Evolutionary conservation across 495 filamentous ascomycete species (phyloP), one percentile per base, ranked within the genome.

Genomic region (Podospora sp.): DNA sequence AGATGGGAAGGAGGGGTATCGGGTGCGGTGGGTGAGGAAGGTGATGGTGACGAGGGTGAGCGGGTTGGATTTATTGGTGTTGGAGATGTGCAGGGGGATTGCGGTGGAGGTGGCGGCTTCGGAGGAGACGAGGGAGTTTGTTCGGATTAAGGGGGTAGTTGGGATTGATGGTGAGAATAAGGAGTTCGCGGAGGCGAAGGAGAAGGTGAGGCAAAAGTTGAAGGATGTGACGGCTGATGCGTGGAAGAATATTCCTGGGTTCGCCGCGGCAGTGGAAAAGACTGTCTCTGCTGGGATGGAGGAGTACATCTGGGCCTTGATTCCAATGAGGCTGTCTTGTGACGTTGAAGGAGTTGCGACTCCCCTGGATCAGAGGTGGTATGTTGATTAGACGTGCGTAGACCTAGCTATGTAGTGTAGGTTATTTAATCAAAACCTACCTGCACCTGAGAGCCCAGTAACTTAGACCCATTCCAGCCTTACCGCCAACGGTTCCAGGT

Each of bases 231-330:
- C 35, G 29, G 49, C 40, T 1, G 26, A 53, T 16, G 40, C 35
- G 6, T 66, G 65, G 65, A 40, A 29, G 20, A 35, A 20, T n/a
- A 22, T 12, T 7, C 35, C 35, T 6, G 33, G 22, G 21, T 66
- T 66, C 49, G 29, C 57, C 1, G 26, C 50, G 46, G 65, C 57
- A 33, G 65, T 66, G 11, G 40, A 50, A 9, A 16, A 6, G 36
- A 52, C 55, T 0, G 27, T 61, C 3, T 36, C 40, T 18, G 56
- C 51, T 3, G 65, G 65, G 12, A 61, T 66, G 65, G 55, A 61
- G 46, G 65, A 61, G 65, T 66, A 66, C 53, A 60, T 66, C 55
- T 66, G 65, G 65, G 57, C 65, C 1, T 26, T 29, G 56, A 22
- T 40, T 26, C 55, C 49, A 29, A 53, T 60, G 24, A 20, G 56